A percentile compares a stretch with the other conserved stretches of the same genome.
phyloP scores from a whole-genome alignment of 306 rosid genomes.

The Ceratonia siliqua region DNA sequence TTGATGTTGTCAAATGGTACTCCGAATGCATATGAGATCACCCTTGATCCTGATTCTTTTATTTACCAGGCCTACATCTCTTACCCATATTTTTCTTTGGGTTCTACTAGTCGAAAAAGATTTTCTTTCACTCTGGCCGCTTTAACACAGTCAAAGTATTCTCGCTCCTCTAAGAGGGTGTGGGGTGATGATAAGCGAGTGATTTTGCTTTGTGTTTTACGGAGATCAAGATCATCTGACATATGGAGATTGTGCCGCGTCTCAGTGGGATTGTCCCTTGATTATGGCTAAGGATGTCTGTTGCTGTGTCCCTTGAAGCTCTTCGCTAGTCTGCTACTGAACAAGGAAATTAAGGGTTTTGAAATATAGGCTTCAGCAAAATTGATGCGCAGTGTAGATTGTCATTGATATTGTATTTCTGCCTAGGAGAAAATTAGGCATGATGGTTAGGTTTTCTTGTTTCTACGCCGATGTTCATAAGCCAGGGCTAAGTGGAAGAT shows the following conservation, averaged over 20 bases:
- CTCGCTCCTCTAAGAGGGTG: constrained; percentile 99
- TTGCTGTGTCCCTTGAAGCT: constrained; percentile 46
- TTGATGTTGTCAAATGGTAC: not conserved
- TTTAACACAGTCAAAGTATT: constrained; percentile 48
- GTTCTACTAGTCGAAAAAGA: constrained; percentile 51
- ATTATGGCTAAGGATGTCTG: constrained; percentile 82
- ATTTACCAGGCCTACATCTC: constrained; percentile 59
- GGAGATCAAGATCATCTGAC: constrained; percentile 74
- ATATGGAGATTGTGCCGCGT: constrained; percentile 97
- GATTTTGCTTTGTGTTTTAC: constrained; percentile 56
- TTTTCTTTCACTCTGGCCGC: constrained; percentile 97
- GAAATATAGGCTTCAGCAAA: constrained; percentile 48
- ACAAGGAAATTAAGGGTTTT: constrained; percentile 28
- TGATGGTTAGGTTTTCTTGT: constrained; percentile 81
- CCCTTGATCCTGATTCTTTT: not conserved
- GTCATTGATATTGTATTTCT: constrained; percentile 36
- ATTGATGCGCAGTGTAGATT: constrained; percentile 39
- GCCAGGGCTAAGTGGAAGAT: constrained; percentile 63
- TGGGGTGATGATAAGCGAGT: constrained; percentile 80
- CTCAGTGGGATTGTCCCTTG: constrained; percentile 82
- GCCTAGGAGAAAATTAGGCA: constrained; percentile 32
- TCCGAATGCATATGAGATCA: constrained; percentile 16
- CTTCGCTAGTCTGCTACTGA: constrained; percentile 29
- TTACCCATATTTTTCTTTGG: constrained; percentile 49
- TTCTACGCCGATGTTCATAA: constrained; percentile 62